A percentile compares a stretch with the other conserved stretches of the same genome.
These are phyloP conservation scores for Zygosaccharomyces rouxii DNA, from an alignment of 805 yeast genomes.

Conservation along the genomic window DNA sequence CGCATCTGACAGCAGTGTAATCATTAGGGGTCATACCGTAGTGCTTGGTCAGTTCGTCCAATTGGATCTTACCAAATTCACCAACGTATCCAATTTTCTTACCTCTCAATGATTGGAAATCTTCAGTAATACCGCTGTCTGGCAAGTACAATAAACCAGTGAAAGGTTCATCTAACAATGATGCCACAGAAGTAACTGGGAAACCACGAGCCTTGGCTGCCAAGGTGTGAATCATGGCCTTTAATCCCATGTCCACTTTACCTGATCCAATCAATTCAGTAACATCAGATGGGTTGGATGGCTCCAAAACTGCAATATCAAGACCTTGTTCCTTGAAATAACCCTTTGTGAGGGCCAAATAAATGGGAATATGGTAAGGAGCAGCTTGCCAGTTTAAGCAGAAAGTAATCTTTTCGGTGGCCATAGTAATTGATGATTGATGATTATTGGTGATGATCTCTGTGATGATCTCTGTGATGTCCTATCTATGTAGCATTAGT, in stretches of 20 bases:
- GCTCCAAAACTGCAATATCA: conserved; percentile 50
- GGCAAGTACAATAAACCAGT: conserved; percentile 51
- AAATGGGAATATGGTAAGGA: conserved; percentile 53
- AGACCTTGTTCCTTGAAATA: conserved; percentile 48
- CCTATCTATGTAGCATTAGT: background rate
- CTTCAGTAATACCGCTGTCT: conserved; percentile 48
- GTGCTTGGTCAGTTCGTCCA: conserved; percentile 52
- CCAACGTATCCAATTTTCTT: conserved; percentile 55
- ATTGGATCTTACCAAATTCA: conserved; percentile 55
- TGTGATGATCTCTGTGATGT: background rate
- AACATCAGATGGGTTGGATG: conserved; percentile 55
- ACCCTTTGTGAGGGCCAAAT: conserved; percentile 47
- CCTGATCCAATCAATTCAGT: conserved; percentile 55
- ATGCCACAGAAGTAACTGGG: conserved; percentile 53
- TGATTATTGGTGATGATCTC: background rate
- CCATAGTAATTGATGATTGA: conserved; percentile 24
- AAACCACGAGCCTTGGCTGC: conserved; percentile 58
- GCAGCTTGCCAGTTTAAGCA: conserved; percentile 52
- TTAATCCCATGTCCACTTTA: conserved; percentile 54
- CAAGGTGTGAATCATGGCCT: conserved; percentile 57
- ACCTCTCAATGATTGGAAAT: conserved; percentile 49
- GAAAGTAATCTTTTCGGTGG: conserved; percentile 48
- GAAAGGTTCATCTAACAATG: conserved; percentile 53
- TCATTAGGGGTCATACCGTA: conserved; percentile 53
- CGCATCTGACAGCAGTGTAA: conserved; percentile 55